Percentiles rank a stretch among this genome's conserved stretches.
Conservation (phyloP, 768 basidiomycete genomes). For the Hypsizygus marmoreus region DNA sequence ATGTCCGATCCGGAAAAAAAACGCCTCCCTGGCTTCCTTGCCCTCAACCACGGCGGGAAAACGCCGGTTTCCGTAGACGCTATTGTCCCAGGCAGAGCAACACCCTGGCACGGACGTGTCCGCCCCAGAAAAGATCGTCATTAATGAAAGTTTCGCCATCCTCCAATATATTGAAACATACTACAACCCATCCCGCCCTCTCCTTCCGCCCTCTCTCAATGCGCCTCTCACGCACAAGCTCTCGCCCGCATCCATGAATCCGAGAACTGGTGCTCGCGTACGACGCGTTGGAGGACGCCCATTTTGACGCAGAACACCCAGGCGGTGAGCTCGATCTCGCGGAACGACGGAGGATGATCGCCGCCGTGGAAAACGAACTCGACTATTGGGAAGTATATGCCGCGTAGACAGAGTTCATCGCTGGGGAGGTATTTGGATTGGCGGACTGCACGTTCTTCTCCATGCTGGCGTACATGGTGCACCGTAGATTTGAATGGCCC, state of each 20-base stretch:
- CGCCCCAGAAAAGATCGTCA: conserved; percentile 5
- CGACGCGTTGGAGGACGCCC: conserved; percentile 27
- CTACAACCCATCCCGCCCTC: conserved; percentile 16
- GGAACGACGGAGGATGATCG: conserved; percentile 17
- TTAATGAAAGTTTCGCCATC: conserved; percentile 32
- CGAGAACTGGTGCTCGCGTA: conserved; percentile 28
- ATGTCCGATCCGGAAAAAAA: conserved; percentile 29
- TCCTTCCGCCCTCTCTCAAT: conserved; percentile 23
- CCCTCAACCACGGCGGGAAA: conserved; percentile 29
- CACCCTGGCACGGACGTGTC: not conserved
- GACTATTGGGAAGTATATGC: conserved; percentile 28
- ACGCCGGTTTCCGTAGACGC: conserved; percentile 26
- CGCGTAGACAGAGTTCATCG: conserved; percentile 19
- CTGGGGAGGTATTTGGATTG: conserved; percentile 25
- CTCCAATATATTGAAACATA: conserved; percentile 31
- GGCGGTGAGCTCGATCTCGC: conserved; percentile 11
- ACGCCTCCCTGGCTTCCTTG: conserved; percentile 24
- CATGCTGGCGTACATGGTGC: conserved; percentile 28
- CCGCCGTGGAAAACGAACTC: conserved; percentile 22
- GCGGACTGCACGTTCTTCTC: conserved; percentile 30
- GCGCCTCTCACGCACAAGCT: conserved; percentile 15
- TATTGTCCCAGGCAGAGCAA: not conserved
- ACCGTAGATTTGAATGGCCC: conserved; percentile 26
- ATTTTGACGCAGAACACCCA: conserved; percentile 20
- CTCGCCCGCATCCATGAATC: conserved; percentile 28